Evolutionary conservation across 1,284 basidiomycete genomes (phyloP), one percentile per base, ranked within the genome.

Genomic region (Puccinia triticina): DNA sequence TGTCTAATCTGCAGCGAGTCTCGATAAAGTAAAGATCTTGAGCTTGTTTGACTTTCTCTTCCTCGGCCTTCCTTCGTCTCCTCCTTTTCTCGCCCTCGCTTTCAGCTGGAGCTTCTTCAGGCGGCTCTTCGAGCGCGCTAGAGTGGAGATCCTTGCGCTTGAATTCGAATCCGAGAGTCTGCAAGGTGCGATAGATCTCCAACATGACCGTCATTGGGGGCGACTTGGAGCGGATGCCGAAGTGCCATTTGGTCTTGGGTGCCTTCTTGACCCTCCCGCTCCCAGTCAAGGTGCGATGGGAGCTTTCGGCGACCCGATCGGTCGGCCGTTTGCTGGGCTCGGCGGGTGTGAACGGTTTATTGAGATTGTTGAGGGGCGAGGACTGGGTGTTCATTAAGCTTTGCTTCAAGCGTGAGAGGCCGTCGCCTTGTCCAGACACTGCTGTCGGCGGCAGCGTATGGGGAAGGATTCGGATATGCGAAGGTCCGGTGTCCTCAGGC

Each of bases 171-270:
- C 93, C 94, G n/a, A 99, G 89, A 81, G 92, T 89, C 88, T 93
- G 93, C 82, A 99, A 88, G 77, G 96, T 97, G 83, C 94, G 90
- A 88, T 99, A 99, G 82, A 99, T 97, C 89, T 98, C 96, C 34
- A 98, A 89, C 96, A 99, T 98, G 66, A 99, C 96, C 87, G 98
- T 96, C 94, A 98, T 97, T 29, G 96, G 96, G 66, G 95, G 95
- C 83, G 93, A 95, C 82, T 95, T 90, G 84, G 94, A 95, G 53
- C 96, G 91, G 66, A 99, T 99, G 7, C 97, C 96, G 86, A 98
- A 99, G 87, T 99, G 97, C 97, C 97, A 99, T 21, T 85, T 86
- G 92, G 93, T 85, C 34, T 85, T 74, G 18, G 55, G 55, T 3
- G 71, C 61, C 43, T 66, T 78, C 40, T 71, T 77, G 18, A 84